phyloP scores from a whole-genome alignment of 2,329 filamentous ascomycete species.

The Fusarium sterilihyphosum region DNA sequence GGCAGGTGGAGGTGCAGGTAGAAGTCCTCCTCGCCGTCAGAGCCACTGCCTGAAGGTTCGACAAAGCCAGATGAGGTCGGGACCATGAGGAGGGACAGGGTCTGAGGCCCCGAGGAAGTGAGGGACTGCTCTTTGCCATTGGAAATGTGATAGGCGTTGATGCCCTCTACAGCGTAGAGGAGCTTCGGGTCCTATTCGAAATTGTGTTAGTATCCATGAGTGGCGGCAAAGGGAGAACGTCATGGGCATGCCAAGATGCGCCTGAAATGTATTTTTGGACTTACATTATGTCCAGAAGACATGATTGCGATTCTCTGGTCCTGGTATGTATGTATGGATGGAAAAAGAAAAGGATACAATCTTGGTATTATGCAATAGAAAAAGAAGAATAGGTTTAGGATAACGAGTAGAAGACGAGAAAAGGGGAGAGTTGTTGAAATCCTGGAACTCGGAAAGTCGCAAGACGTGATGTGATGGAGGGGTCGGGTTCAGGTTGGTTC shows the following conservation, averaged over 20 bases:
- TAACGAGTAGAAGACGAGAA: conserved; percentile 9
- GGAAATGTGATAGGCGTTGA: conserved; percentile 90
- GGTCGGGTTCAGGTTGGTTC: conserved; percentile 11
- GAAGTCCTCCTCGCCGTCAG: conserved; percentile 85
- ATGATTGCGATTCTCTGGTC: conserved; percentile 30
- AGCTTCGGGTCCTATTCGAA: conserved; percentile 67
- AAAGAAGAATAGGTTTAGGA: conserved; percentile 1
- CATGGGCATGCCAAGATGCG: conserved; percentile 25
- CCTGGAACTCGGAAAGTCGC: conserved; percentile 33
- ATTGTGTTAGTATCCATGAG: conserved; percentile 17
- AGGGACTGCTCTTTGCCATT: conserved; percentile 86
- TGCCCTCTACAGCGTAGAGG: conserved; percentile 80
- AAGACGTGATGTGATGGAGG: conserved; percentile 35
- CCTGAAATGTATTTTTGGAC: conserved; percentile 8
- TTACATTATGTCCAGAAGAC: conserved; percentile 48
- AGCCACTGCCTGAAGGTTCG: conserved; percentile 63
- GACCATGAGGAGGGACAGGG: conserved; percentile 93
- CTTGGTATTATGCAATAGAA: background rate
- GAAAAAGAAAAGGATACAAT: background rate
- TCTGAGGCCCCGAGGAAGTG: conserved; percentile 87
- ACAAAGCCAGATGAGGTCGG: conserved; percentile 82
- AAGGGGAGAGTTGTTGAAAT: conserved; percentile 17
- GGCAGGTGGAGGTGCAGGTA: conserved; percentile 96
- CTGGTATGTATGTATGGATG: background rate
- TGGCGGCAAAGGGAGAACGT: conserved; percentile 7